phyloP scores from a whole-genome alignment of 2,329 filamentous ascomycete genomes.

The Xylariaceae sp. region DNA sequence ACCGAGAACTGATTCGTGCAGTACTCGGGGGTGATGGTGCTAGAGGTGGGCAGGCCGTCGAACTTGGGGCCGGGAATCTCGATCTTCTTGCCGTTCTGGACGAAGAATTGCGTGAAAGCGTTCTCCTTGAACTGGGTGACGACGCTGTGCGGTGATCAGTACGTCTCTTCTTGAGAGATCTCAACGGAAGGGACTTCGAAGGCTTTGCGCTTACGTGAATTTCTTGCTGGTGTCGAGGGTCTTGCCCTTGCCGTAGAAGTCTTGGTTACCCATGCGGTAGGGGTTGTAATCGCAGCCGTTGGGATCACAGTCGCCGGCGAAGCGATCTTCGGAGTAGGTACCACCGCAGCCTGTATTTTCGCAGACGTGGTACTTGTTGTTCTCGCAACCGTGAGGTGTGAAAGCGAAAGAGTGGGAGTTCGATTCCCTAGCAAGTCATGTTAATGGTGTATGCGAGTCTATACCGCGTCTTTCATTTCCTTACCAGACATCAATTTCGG shows the following conservation, averaged over 20 bases:
- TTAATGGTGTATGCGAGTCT: conserved; percentile 10
- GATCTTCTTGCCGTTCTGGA: conserved; percentile 62
- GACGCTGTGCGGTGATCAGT: conserved; percentile 44
- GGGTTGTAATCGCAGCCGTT: conserved; percentile 72
- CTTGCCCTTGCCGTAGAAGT: conserved; percentile 66
- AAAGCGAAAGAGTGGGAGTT: conserved; percentile 66
- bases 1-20: conserved; percentile 60
- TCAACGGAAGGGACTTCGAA: no score
- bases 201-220: conserved; percentile 52
- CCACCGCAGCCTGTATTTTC: conserved; percentile 54
- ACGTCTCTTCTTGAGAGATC: not conserved
- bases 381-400: conserved; percentile 67
- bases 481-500: conserved; percentile 67
- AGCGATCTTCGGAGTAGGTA: conserved; percentile 57
- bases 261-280: conserved; percentile 66
- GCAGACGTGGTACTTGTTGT: conserved; percentile 56
- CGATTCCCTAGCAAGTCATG: conserved; percentile 50
- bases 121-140: conserved; percentile 62
- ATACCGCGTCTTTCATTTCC: not conserved
- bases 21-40: conserved; percentile 59
- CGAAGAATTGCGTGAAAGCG: conserved; percentile 62
- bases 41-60: conserved; percentile 38
- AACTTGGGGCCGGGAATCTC: conserved; percentile 47
- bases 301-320: conserved; percentile 66
- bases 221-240: conserved; percentile 63